Evolutionary conservation across 495 filamentous ascomycete genomes (phyloP), one percentile per base, ranked within the genome.

Genomic region (Cercophora scortea): DNA sequence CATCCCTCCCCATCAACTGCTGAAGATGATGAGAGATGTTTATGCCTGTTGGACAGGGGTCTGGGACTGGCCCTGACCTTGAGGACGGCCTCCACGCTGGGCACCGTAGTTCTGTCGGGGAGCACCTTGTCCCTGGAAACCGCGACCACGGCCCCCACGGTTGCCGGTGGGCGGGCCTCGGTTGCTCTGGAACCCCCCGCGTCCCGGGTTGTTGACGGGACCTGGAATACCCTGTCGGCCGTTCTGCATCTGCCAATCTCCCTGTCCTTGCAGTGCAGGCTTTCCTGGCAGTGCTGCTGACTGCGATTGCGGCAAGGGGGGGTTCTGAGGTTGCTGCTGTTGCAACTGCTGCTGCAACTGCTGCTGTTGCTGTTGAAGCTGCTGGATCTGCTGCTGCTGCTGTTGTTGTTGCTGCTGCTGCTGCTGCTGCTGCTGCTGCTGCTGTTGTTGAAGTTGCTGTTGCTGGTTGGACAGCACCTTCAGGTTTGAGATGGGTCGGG

Each of bases 401-500:
- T 56, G 49, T 35, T 61, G 62, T 8, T 61, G 59, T 32, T 62
- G 57, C 12, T 54, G 53, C 12, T 64, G 65, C 35, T 63, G 67
- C 18, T 60, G 52, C 44, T 66, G 65, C 40, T 64, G 58, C 35
- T 52, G 60, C 13, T 46, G 49, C 25, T 56, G 54, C 18, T 52
- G 56, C 10, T 54, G 50, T 7, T 64, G 60, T n/a, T 57, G 54
- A 32, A 50, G 50, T 12, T 65, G 63, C 32, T 64, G 67, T 19
- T 65, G 53, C 47, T 69, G 68, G 36, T 58, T 46, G 35, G 51
- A 49, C 25, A 55, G 49, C 15, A 59, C 35, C 52, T 62, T 61
- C 63, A 79, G 58, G 63, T 74, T 80, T 45, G 65, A 77, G 48
- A 66, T 64, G 19, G 93, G 93, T 18, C 90, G 81, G 7, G 93